These are phyloP conservation scores for Dothidotthia symphoricarpi DNA, from an alignment of 2,329 filamentous ascomycete genomes.

Conservation along the genomic window DNA sequence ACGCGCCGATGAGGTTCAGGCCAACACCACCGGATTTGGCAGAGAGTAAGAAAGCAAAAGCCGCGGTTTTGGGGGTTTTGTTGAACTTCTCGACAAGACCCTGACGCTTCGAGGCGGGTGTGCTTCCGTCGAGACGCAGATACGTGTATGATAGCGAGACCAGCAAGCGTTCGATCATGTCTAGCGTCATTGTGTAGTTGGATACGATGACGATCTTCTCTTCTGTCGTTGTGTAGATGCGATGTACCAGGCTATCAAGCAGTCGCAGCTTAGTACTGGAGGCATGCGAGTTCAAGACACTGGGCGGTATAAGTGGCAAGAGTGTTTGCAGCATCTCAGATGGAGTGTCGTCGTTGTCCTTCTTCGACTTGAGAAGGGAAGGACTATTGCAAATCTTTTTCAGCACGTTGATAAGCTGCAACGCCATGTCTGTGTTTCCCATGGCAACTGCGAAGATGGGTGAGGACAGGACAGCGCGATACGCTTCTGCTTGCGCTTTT, in stretches of 20 bases:
- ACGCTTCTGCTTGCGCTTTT: slow-evolving; percentile 58
- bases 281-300: slow-evolving; percentile 56
- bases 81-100: slow-evolving; percentile 70
- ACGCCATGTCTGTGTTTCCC: slow-evolving; percentile 60
- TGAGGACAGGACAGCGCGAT: slow-evolving; percentile 63
- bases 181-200: slow-evolving; percentile 71
- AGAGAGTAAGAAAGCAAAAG: slow-evolving; percentile 69
- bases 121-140: slow-evolving; percentile 68
- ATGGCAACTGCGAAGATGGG: slow-evolving; percentile 62
- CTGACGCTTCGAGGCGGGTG: slow-evolving; percentile 63
- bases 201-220: slow-evolving; percentile 76
- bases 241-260: slow-evolving; percentile 63
- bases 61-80: slow-evolving; percentile 52
- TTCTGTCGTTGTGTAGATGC: slow-evolving; percentile 58
- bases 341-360: slow-evolving; percentile 48
- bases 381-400: slow-evolving; percentile 76
- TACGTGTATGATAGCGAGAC: slow-evolving; percentile 60
- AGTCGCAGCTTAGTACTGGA: slow-evolving; percentile 66
- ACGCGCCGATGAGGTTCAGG: slow-evolving; percentile 69
- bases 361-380: slow-evolving; percentile 56
- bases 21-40: slow-evolving; percentile 70
- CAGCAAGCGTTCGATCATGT: slow-evolving; percentile 63
- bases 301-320: slow-evolving; percentile 55
- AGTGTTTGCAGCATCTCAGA: slow-evolving; percentile 46
- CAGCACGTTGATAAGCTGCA: slow-evolving; percentile 69